Evolutionary conservation across 495 filamentous ascomycete genomes (phyloP).

Genomic region (Aspergillus saccharolyticus): DNA sequence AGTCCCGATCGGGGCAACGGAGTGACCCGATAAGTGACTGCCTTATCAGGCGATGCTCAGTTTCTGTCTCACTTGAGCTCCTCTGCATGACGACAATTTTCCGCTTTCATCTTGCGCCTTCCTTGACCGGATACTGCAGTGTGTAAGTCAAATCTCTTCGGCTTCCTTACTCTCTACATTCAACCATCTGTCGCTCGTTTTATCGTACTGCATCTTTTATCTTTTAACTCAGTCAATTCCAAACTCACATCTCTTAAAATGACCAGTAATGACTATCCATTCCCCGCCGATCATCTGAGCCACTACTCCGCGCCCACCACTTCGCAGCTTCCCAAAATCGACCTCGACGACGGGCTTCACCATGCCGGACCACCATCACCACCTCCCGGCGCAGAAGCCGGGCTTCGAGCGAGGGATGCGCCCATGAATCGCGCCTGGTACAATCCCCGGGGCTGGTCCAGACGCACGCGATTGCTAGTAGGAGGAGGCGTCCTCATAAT

Average conservation of each 20-base stretch:
- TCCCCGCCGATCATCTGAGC: conserved; percentile 18
- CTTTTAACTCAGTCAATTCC: background rate
- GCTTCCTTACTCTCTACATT: no score
- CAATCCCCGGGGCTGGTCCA: conserved; percentile 47
- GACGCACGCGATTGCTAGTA: conserved; percentile 39
- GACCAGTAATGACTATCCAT: conserved; percentile 13
- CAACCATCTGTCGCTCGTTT: background rate
- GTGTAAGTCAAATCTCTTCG: no score
- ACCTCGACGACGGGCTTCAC: conserved; percentile 14
- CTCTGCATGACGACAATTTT: conserved; percentile 8
- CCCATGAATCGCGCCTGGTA: conserved; percentile 29
- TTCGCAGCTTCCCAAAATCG: conserved; percentile 17
- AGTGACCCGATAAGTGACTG: no score
- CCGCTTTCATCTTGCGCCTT: background rate
- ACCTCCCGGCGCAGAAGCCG: background rate
- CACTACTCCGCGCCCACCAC: conserved; percentile 23
- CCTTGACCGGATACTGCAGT: background rate
- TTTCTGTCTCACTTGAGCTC: background rate
- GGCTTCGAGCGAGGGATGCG: background rate
- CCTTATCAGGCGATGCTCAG: conserved; percentile 13
- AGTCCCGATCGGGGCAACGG: no score
- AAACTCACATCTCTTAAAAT: no score
- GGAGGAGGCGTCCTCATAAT: conserved; percentile 25
- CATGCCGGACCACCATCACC: conserved; percentile 17
- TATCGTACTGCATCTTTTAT: background rate